Evolutionary conservation across 2,329 filamentous ascomycete species (phyloP).

Genomic region (Fusarium abutilonis): DNA sequence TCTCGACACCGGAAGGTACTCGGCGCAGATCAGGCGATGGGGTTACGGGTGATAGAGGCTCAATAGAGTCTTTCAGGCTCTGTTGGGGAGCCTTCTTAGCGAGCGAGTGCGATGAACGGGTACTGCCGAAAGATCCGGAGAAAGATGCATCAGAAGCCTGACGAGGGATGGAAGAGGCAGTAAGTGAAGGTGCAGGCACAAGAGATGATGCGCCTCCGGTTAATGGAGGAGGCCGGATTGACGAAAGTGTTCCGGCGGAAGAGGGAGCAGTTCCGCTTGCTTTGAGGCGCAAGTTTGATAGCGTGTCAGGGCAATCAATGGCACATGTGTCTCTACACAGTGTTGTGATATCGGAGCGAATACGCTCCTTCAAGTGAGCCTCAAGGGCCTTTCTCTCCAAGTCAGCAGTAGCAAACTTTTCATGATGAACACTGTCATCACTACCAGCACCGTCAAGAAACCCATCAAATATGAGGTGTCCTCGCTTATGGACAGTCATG

Average conservation of each 20-base stretch:
- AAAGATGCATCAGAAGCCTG: slow-evolving; percentile 37
- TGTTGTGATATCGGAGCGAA: slow-evolving; percentile 59
- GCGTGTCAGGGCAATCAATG: slow-evolving; percentile 49
- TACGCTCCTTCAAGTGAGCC: slow-evolving; percentile 55
- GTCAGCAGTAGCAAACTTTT: slow-evolving; percentile 48
- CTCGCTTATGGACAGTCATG: slow-evolving; percentile 61
- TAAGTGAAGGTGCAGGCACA: slow-evolving; percentile 25
- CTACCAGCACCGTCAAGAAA: slow-evolving; percentile 48
- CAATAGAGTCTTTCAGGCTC: slow-evolving; percentile 35
- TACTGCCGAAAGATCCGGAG: slow-evolving; percentile 36
- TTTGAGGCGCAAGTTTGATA: slow-evolving; percentile 45
- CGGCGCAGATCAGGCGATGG: slow-evolving; percentile 34
- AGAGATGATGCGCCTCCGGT: slow-evolving; percentile 21
- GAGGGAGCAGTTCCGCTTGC: slow-evolving; percentile 34
- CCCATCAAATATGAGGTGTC: slow-evolving; percentile 57
- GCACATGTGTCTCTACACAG: slow-evolving; percentile 63
- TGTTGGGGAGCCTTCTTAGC: slow-evolving; percentile 38
- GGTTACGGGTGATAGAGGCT: slow-evolving; percentile 31
- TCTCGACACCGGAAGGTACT: slow-evolving; percentile 44
- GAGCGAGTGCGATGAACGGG: slow-evolving; percentile 39
- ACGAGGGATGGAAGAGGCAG: slow-evolving; percentile 24
- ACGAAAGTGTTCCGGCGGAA: slow-evolving; percentile 13
- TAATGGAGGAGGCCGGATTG: slow-evolving; percentile 19
- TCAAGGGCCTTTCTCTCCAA: slow-evolving; percentile 53
- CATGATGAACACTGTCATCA: slow-evolving; percentile 47